Evolutionary conservation across 2,329 filamentous ascomycete genomes (phyloP).

Genomic region (Exutisphaerella laricina): DNA sequence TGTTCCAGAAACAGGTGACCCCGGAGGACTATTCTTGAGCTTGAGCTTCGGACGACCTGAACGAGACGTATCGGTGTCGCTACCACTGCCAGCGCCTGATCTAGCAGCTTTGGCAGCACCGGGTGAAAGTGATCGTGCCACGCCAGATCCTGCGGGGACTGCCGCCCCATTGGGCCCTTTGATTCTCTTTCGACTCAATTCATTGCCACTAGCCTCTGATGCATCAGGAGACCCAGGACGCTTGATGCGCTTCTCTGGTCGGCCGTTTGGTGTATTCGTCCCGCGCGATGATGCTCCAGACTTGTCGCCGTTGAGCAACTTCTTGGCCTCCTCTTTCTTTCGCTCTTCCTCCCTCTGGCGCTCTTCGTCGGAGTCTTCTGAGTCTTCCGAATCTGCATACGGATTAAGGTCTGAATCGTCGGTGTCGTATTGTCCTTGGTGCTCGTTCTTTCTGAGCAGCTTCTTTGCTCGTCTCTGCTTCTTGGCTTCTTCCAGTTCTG

Average conservation of each 20-base stretch:
- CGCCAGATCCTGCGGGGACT: conserved; percentile 27
- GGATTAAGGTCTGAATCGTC: conserved; percentile 48
- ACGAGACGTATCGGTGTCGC: conserved; percentile 66
- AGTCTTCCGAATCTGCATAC: conserved; percentile 45
- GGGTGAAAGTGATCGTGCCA: conserved; percentile 23
- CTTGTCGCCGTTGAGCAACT: conserved; percentile 41
- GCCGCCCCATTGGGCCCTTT: conserved; percentile 38
- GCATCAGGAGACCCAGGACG: conserved; percentile 78
- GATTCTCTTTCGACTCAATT: conserved; percentile 72
- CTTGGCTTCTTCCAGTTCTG: conserved; percentile 65
- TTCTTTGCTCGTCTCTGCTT: conserved; percentile 75
- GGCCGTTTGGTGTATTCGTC: conserved; percentile 59
- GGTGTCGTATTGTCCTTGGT: conserved; percentile 78
- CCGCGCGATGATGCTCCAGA: conserved; percentile 63
- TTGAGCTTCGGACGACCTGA: conserved; percentile 55
- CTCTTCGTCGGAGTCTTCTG: conserved; percentile 60
- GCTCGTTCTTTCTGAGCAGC: conserved; percentile 75
- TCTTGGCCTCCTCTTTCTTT: conserved; percentile 51
- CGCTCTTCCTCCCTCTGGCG: conserved; percentile 54
- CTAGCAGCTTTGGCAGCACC: conserved; percentile 15
- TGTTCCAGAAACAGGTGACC: conserved; percentile 35
- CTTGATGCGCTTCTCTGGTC: conserved; percentile 57
- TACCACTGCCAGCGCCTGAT: conserved; percentile 53
- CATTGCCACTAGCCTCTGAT: conserved; percentile 87
- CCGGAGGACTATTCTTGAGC: conserved; percentile 45